Evolutionary conservation across 441 rosid species (phyloP), one percentile per base, ranked within the genome.

Genomic region (Daphne laureola): DNA sequence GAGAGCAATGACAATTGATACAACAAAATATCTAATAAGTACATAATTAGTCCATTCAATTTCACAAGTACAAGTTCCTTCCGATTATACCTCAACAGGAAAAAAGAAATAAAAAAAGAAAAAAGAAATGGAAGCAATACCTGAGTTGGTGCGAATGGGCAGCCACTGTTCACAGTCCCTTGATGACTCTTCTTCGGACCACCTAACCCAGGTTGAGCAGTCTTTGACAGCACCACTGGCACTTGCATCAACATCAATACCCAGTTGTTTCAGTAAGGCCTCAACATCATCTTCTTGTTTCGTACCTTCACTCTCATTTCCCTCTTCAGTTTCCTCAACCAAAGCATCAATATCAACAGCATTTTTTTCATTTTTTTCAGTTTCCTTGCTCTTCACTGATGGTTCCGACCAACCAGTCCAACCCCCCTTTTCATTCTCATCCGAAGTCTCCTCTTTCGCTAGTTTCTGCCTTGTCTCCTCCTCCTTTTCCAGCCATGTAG

Each of bases 381-480:
- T 64, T 61, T 67, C 82, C 56, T 65, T 61, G 47, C 27, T 59
- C 55, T 70, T 79, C 25, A 88, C 78, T 18, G 68, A 25, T 25
- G 79, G 95, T 65, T 84, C 86, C 40, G 82, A 89, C 98, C 98
- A 92, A 58, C 97, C 96, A 52, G 91, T 89, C 98, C 98, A 89
- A 70, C 98, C 95, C 59, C 98, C 96, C 65, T 63, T 69, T 8
- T 83, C 88, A 53, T 73, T 70, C 44, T 78, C 78, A 57, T 61
- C 78, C 15, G 64, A 56, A 56, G 58, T 51, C 73, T 92, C 87
- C 70, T 86, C 92, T 69, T 72, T 80, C 53, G 81, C 64, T 49
- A 63, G 68, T 64, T 71, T 75, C 69, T 83, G 92, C 74, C 97
- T 83, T 54, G 76, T 74, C 67, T 89, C 92, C 67, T 89, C 98